Conservation (phyloP, 768 basidiomycete species). For the Lentinula raphanica region DNA sequence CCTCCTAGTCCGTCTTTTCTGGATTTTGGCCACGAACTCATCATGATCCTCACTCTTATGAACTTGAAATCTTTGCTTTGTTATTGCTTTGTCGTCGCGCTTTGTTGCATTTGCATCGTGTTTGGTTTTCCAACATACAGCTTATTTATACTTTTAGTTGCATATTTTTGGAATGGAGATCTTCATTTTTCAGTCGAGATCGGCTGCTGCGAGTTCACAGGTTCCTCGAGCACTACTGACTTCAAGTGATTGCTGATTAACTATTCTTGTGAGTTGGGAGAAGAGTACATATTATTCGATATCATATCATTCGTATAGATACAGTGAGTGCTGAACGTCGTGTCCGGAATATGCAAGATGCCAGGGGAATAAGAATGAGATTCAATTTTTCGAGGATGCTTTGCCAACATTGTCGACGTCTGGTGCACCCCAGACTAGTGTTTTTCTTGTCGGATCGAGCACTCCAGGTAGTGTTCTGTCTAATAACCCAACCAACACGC, state of each 20-base stretch:
- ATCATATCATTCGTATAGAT: too few relatives aligned
- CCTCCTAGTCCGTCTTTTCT: constrained; percentile 7
- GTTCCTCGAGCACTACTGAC: too few relatives aligned
- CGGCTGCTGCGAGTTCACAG: too few relatives aligned
- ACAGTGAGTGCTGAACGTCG: background rate
- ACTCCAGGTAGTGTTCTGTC: constrained; percentile 43
- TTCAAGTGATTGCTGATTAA: too few relatives aligned
- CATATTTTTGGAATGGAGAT: background rate
- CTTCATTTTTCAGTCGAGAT: too few relatives aligned
- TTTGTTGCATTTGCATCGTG: constrained; percentile 10
- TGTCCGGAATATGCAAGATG: too few relatives aligned
- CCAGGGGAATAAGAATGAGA: background rate
- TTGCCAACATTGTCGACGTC: constrained; percentile 58
- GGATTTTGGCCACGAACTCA: constrained; percentile 3
- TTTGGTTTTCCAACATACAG: background rate
- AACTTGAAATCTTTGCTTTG: constrained; percentile 2
- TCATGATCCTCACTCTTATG: background rate
- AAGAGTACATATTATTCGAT: background rate
- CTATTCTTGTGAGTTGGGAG: background rate
- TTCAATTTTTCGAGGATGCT: constrained; percentile 23
- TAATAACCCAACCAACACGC: constrained; percentile 40
- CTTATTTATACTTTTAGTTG: constrained; percentile 10
- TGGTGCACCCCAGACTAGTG: constrained; percentile 70
- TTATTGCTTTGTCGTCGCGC: constrained; percentile 9
- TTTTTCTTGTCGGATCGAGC: constrained; percentile 58